These are phyloP conservation scores for Astrothelium macrocarpum DNA, from an alignment of 495 filamentous ascomycete species.

Conservation along the genomic window DNA sequence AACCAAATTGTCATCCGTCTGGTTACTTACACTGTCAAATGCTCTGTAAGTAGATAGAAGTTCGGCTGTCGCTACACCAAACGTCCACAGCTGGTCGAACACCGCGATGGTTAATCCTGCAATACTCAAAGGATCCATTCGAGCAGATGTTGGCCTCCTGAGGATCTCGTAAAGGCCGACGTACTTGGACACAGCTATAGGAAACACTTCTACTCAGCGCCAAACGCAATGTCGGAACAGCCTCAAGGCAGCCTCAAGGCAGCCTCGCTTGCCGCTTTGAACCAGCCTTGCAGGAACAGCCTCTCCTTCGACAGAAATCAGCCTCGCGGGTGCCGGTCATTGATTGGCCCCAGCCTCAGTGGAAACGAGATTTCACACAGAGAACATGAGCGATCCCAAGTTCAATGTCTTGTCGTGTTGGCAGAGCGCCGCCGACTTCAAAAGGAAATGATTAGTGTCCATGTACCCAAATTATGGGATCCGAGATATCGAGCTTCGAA, in stretches of 20 bases:
- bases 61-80: background rate
- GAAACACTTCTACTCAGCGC: background rate
- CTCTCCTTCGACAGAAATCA: background rate
- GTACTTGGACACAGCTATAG: background rate
- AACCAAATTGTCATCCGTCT: too few species aligned
- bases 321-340: background rate
- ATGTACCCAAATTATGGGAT: background rate
- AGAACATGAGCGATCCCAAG: background rate
- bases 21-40: background rate
- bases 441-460: background rate
- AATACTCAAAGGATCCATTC: background rate
- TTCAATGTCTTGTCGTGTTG: background rate
- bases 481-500: background rate
- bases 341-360: background rate
- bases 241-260: too few species aligned
- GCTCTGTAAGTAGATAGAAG: background rate
- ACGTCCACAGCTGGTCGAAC: background rate
- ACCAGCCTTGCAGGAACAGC: background rate
- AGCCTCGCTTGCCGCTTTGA: background rate
- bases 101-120: background rate
- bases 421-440: too few species aligned
- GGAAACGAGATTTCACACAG: background rate
- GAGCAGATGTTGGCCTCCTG: background rate
- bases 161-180: background rate
- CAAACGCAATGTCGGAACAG: background rate